phyloP scores from a whole-genome alignment of 2,329 filamentous ascomycete species.

The Incumbomyces delicatus region DNA sequence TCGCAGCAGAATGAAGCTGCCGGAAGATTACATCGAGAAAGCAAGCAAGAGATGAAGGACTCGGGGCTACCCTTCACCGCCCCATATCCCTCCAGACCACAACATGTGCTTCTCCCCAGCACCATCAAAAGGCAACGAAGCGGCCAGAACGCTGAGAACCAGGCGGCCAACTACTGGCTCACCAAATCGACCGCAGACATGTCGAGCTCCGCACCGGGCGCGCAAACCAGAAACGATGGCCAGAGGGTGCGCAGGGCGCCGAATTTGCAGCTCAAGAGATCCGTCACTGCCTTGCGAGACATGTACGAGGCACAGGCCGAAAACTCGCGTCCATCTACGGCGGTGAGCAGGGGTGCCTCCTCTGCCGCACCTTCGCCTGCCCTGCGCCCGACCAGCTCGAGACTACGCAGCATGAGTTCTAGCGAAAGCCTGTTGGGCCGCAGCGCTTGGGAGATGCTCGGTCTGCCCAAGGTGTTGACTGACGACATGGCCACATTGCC shows the following conservation, averaged over 20 bases:
- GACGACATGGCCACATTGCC: slow-evolving; percentile 19
- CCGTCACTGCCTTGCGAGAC: slow-evolving; percentile 20
- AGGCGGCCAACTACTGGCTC: slow-evolving; percentile 9
- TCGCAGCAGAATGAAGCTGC: slow-evolving; percentile 37
- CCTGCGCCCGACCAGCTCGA: slow-evolving; percentile 13
- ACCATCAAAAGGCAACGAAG: slow-evolving; percentile 22
- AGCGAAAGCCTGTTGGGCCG: slow-evolving; percentile 17
- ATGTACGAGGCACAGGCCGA: slow-evolving; percentile 22
- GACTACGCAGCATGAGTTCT: slow-evolving; percentile 19
- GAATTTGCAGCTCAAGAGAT: slow-evolving; percentile 19
- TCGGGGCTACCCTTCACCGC: slow-evolving; percentile 26
- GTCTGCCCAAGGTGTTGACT: slow-evolving; percentile 11
- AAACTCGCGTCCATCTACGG: slow-evolving; percentile 17
- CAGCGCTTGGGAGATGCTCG: slow-evolving; percentile 17
- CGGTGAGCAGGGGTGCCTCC: slow-evolving; percentile 13
- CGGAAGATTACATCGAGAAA: slow-evolving; percentile 28
- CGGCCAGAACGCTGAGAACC: slow-evolving; percentile 7
- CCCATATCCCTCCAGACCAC: slow-evolving; percentile 39
- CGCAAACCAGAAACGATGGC: background rate
- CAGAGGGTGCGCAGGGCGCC: slow-evolving; percentile 2
- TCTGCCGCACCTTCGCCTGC: slow-evolving; percentile 12
- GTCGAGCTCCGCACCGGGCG: background rate
- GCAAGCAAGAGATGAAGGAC: slow-evolving; percentile 22
- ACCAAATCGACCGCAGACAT: slow-evolving; percentile 4
- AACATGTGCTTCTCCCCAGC: slow-evolving; percentile 35